Conservation (phyloP, 257 asterid species). For the Solanum ossicruentum region DNA sequence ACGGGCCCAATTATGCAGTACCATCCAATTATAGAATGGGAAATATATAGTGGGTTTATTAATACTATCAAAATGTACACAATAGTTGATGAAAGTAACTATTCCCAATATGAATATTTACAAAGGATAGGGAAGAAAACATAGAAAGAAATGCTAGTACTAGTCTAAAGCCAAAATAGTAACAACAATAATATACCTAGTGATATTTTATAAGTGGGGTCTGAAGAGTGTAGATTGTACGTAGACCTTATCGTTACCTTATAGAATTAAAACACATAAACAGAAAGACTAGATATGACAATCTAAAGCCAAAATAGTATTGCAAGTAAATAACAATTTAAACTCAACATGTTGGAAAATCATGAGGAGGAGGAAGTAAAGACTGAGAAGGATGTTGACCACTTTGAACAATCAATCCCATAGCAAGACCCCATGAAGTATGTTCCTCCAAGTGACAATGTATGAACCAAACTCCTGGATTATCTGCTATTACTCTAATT, state of each 20-base stretch:
- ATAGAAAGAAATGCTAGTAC: neutral
- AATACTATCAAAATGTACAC: no score
- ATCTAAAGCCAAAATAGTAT: neutral
- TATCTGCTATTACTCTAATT: conserved; percentile 42
- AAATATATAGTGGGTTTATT: no score
- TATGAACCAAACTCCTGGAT: conserved; percentile 81
- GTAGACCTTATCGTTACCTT: no score
- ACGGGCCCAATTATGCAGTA: neutral
- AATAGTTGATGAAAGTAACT: neutral
- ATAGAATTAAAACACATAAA: no score
- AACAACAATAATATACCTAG: no score
- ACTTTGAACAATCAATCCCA: conserved; percentile 43
- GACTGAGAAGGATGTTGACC: conserved; percentile 34
- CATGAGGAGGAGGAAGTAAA: conserved; percentile 65
- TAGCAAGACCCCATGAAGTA: conserved; percentile 74
- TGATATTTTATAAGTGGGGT: no score
- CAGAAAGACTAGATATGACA: no score
- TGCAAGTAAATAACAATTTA: neutral
- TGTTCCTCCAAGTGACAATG: conserved; percentile 87
- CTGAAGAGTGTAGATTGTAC: no score
- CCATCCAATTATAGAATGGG: no score
- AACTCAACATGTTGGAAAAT: conserved; percentile 51
- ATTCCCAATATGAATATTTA: no score
- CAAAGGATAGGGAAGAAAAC: neutral
- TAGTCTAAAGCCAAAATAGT: neutral